Evolutionary conservation across 768 basidiomycete genomes (phyloP).

Genomic region (Kwoniella mangroviensis): DNA sequence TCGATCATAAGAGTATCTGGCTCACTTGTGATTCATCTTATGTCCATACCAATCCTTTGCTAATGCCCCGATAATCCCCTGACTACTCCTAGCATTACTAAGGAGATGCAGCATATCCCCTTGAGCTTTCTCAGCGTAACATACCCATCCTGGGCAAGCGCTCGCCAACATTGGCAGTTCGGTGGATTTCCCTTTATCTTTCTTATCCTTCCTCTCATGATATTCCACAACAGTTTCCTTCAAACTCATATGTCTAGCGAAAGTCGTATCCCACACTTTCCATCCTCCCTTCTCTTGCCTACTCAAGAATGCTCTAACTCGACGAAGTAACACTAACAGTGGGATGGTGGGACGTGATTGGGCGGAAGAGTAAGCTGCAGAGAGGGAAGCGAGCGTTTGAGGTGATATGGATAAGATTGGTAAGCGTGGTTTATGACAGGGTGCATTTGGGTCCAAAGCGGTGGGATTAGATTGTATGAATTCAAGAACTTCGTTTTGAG

Average conservation of each 20-base stretch:
- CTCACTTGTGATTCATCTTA: slow-evolving; percentile 72
- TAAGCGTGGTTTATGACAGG: slow-evolving; percentile 25
- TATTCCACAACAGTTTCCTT: slow-evolving; percentile 83
- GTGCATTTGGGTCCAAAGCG: slow-evolving; percentile 39
- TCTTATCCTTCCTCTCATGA: slow-evolving; percentile 66
- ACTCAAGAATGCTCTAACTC: slow-evolving; percentile 57
- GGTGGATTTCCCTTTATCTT: slow-evolving; percentile 39
- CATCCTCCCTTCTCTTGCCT: slow-evolving; percentile 42
- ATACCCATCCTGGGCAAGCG: slow-evolving; percentile 98
- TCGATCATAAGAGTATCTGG: slow-evolving; percentile 25
- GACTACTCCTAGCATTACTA: slow-evolving; percentile 84
- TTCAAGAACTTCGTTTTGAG: slow-evolving; percentile 85
- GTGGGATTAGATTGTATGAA: slow-evolving; percentile 65
- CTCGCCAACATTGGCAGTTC: slow-evolving; percentile 87
- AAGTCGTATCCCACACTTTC: slow-evolving; percentile 86
- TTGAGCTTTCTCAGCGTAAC: slow-evolving; percentile 98
- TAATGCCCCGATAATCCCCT: slow-evolving; percentile 89
- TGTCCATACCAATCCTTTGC: slow-evolving; percentile 85
- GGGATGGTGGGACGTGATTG: slow-evolving; percentile 61
- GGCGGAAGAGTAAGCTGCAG: slow-evolving; percentile 61
- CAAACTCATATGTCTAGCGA: slow-evolving; percentile 83
- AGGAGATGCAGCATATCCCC: slow-evolving; percentile 91
- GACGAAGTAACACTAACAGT: slow-evolving; percentile 67
- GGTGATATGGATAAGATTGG: slow-evolving; percentile 88
- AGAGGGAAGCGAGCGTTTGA: slow-evolving; percentile 80